These are phyloP conservation scores for Linum trigynum DNA, from an alignment of 345 rosid genomes.

Conservation along the genomic window DNA sequence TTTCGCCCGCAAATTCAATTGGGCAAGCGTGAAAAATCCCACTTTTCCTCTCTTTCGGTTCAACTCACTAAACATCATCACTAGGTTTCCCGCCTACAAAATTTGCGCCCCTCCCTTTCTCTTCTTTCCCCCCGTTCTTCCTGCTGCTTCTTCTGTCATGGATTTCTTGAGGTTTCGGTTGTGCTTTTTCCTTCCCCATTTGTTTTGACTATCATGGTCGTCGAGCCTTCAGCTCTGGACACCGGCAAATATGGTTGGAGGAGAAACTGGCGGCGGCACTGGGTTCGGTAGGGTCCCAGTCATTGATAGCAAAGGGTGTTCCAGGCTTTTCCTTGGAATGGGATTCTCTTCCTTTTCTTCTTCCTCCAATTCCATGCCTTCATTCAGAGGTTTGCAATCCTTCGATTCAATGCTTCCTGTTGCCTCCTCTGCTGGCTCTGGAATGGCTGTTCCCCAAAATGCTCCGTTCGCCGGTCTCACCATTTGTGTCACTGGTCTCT, in stretches of 20 bases:
- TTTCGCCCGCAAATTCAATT: not conserved
- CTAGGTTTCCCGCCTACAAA: not conserved
- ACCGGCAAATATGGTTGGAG: not conserved
- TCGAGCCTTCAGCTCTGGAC: not conserved
- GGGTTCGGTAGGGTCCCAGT: conserved; percentile 1
- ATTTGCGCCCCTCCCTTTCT: not conserved
- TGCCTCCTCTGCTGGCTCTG: conserved; percentile 32
- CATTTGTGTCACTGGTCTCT: conserved; percentile 87
- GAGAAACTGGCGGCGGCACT: not conserved
- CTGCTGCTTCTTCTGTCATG: not conserved
- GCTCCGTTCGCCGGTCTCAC: conserved; percentile 67
- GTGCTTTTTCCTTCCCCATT: too few species aligned
- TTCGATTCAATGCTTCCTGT: not conserved
- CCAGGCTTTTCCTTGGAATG: not conserved
- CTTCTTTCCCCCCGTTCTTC: not conserved
- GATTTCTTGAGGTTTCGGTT: not conserved
- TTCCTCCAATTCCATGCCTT: not conserved
- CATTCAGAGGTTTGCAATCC: conserved; percentile 1
- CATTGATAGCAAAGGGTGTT: conserved; percentile 4
- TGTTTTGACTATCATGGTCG: not conserved
- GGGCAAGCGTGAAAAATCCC: not conserved
- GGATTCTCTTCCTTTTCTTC: not conserved
- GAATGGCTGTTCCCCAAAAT: conserved; percentile 18
- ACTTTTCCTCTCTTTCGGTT: not conserved
- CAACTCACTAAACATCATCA: not conserved